Base-by-base conservation (phyloP, 2,329 filamentous ascomycete species). In the Botrytis pseudocinerea region DNA sequence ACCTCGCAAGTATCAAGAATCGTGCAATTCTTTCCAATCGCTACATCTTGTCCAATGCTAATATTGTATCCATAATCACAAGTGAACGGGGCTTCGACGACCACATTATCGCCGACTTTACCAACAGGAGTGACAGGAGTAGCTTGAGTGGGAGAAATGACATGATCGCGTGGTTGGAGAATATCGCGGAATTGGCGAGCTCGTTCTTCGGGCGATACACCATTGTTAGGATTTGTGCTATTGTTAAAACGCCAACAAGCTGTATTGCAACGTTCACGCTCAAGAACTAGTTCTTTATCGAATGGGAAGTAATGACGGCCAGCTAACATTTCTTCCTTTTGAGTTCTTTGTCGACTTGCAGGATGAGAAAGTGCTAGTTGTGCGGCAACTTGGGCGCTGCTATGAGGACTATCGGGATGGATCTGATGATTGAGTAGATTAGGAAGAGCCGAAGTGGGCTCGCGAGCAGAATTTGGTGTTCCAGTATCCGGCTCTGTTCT, bases 41-140 rank as follows among this genome's bases (percentile, higher is more conserved):
- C 88, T 4, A 97, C 93, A 76, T 96, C 91, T 77, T 95, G 91
- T 20, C 93, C 95, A 77, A 99, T 92, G 65, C 88, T 88, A 78
- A 98, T 92, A 81, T 99, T 98, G 84, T 97, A 98, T 0, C 96
- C 96, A 79, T 98, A 98, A 79, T 98, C 94, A 81, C 95, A 98
- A 64, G 87, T 91, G 82, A 99, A 98, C 0, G 95, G 95, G 4
- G 93, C 90, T 79, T 97, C 94, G 40, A 99, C 92, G 60, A 91
- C 86, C 8, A 93, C 91, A 72, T 91, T 89, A 25, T 90, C 88
- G n/a, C 93, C 93, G 8, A 96, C 88, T 38, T 85, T 88, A 72
- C 88, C 93, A 72, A 84, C 80, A 77, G 87, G 86, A 59, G 85
- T 86, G 71, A 87, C 81, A 16, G 87, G 83, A 63, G 86, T 85